phyloP scores from a whole-genome alignment of 805 yeast species.

The Clavispora phyllophila region DNA sequence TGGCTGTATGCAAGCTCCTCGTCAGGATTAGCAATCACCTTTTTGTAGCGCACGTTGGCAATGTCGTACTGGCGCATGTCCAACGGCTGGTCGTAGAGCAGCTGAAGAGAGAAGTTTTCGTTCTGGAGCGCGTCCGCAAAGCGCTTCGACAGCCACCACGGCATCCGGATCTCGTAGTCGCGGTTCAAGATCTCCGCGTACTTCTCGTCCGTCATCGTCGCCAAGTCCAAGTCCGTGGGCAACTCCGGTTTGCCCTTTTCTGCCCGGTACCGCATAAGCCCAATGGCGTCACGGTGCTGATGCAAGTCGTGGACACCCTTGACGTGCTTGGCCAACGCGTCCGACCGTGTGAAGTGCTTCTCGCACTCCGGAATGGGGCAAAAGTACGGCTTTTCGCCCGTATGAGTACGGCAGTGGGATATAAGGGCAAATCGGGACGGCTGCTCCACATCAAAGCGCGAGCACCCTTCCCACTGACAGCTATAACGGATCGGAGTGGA shows the following conservation, averaged over 20 bases:
- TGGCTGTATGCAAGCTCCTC: slow-evolving; percentile 12
- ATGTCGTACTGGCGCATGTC: slow-evolving; percentile 30
- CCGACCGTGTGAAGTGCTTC: slow-evolving; percentile 52
- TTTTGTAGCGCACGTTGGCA: slow-evolving; percentile 30
- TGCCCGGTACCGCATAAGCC: slow-evolving; percentile 24
- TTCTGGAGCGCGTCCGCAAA: slow-evolving; percentile 23
- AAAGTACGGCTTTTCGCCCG: slow-evolving; percentile 56
- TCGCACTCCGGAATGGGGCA: slow-evolving; percentile 67
- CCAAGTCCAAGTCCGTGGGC: slow-evolving; percentile 18
- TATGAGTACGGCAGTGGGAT: slow-evolving; percentile 61
- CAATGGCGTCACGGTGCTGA: slow-evolving; percentile 29
- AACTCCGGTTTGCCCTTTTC: slow-evolving; percentile 24
- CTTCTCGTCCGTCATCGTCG: slow-evolving; percentile 24
- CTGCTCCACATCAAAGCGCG: slow-evolving; percentile 45
- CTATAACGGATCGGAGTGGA: slow-evolving; percentile 33
- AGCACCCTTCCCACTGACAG: slow-evolving; percentile 62
- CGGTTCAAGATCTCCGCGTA: slow-evolving; percentile 25
- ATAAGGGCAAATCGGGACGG: slow-evolving; percentile 54
- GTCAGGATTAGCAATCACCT: slow-evolving; percentile 12
- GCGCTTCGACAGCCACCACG: slow-evolving; percentile 39
- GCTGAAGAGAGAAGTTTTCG: slow-evolving; percentile 12
- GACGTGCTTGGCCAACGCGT: slow-evolving; percentile 61
- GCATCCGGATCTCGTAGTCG: slow-evolving; percentile 31
- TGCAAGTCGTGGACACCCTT: slow-evolving; percentile 55
- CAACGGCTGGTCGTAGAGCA: slow-evolving; percentile 23